These are phyloP conservation scores for Termitomyces sp. DNA, from an alignment of 768 basidiomycete genomes.

Conservation along the genomic window DNA sequence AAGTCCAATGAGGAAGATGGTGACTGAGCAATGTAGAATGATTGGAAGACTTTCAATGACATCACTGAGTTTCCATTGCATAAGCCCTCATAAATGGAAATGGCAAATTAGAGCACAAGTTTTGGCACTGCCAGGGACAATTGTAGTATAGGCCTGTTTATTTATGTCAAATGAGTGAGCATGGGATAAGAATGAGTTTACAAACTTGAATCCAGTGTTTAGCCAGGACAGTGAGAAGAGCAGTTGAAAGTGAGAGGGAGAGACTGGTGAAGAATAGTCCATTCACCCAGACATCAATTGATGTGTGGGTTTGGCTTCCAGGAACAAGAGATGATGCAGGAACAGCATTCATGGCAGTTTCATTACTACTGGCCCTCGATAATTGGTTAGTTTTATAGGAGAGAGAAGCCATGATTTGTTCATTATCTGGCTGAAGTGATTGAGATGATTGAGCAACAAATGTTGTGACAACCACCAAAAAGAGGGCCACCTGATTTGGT, in stretches of 20 bases:
- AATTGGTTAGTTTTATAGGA: neutral
- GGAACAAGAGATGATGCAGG: neutral
- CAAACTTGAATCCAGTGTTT: conserved; percentile 7
- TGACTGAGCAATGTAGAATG: conserved; percentile 15
- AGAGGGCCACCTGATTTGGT: conserved; percentile 18
- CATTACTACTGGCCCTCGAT: neutral
- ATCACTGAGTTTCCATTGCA: conserved; percentile 9
- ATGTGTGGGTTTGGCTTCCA: neutral
- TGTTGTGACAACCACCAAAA: conserved; percentile 19
- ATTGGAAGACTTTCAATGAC: conserved; percentile 17
- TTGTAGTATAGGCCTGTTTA: conserved; percentile 5
- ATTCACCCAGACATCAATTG: conserved; percentile 2
- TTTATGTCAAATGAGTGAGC: neutral
- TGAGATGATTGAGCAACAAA: conserved; percentile 12
- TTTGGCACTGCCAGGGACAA: neutral
- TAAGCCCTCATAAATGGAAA: conserved; percentile 12
- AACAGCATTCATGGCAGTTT: neutral
- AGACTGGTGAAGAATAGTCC: conserved; percentile 3
- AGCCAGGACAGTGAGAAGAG: conserved; percentile 4
- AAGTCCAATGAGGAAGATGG: conserved; percentile 21
- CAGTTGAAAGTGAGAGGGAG: neutral
- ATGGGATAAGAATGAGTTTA: neutral
- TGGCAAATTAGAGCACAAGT: conserved; percentile 5
- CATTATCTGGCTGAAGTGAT: conserved; percentile 15
- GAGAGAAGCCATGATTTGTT: conserved; percentile 1